Percentiles rank a stretch among this genome's conserved stretches.
phyloP scores from a whole-genome alignment of 2,329 filamentous ascomycete species.

The Colletotrichum karsti region DNA sequence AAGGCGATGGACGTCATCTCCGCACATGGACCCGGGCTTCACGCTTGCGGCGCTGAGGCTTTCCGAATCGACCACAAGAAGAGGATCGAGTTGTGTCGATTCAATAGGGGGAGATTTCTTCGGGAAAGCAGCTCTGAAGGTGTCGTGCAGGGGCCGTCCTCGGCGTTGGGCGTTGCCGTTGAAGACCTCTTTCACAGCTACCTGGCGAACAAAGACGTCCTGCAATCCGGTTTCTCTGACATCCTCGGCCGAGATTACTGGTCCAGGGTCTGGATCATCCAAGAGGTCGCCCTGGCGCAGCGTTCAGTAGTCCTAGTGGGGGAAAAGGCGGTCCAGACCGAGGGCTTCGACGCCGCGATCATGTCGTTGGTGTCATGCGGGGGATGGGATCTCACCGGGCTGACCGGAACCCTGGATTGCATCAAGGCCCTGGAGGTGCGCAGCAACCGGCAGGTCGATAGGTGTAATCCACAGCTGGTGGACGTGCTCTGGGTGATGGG shows the following conservation, averaged over 20 bases:
- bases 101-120: too few relatives aligned
- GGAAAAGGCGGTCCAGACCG: slow-evolving; percentile 1
- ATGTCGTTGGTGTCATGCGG: neutral
- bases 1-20: neutral
- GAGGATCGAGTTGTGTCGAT: too few relatives aligned
- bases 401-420: fast-evolving
- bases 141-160: neutral
- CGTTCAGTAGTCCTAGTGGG: slow-evolving; percentile 35
- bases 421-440: neutral
- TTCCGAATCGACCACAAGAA: too few relatives aligned
- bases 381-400: fast-evolving
- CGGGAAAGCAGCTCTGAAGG: too few relatives aligned
- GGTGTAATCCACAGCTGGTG: neutral
- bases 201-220: neutral
- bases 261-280: slow-evolving; percentile 42
- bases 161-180: neutral
- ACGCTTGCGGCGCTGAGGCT: slow-evolving; percentile 12
- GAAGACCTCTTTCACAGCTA: slow-evolving; percentile 26
- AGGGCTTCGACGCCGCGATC: slow-evolving; percentile 19
- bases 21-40: neutral
- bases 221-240: neutral
- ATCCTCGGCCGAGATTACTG: slow-evolving; percentile 44
- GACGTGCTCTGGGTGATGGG: neutral
- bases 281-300: slow-evolving; percentile 37
- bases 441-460: fast-evolving